phyloP scores from a whole-genome alignment of 2,329 filamentous ascomycete species.

The Exserohilum rostratum region DNA sequence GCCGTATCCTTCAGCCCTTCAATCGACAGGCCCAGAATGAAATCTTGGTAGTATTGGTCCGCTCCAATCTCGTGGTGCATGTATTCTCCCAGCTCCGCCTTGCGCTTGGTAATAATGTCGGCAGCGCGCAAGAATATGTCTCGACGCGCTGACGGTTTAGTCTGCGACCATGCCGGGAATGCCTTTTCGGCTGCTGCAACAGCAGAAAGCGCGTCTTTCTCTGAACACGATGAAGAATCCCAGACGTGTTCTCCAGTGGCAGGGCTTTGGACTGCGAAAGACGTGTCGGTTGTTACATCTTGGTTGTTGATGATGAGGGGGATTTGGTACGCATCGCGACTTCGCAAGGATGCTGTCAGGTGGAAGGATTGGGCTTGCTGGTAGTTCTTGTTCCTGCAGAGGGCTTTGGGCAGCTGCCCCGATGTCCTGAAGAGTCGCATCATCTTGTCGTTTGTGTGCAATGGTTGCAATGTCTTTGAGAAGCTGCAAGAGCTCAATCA shows the following conservation, averaged over 20 bases:
- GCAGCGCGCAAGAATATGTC: neutral
- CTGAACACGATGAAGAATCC: neutral
- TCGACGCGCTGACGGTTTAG: neutral
- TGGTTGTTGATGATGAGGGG: neutral
- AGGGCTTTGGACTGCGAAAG: neutral
- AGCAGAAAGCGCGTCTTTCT: neutral
- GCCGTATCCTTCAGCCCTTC: neutral
- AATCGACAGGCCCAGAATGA: neutral
- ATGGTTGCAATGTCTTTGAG: neutral
- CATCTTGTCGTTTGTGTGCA: neutral
- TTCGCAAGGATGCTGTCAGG: neutral
- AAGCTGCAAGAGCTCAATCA: neutral
- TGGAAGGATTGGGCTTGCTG: neutral
- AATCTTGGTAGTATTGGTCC: neutral
- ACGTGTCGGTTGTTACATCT: neutral
- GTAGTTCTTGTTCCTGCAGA: neutral
- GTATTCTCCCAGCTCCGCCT: neutral
- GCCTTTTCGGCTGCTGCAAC: neutral
- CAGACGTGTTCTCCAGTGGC: neutral
- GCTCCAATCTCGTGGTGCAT: conserved; percentile 1
- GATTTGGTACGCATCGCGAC: neutral
- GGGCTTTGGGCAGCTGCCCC: neutral
- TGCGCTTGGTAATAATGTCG: neutral
- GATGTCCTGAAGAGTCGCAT: neutral
- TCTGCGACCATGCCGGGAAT: neutral